Evolutionary conservation across 139 green algal genomes (phyloP).

Genomic region (Pseudopediastrum boryanum): DNA sequence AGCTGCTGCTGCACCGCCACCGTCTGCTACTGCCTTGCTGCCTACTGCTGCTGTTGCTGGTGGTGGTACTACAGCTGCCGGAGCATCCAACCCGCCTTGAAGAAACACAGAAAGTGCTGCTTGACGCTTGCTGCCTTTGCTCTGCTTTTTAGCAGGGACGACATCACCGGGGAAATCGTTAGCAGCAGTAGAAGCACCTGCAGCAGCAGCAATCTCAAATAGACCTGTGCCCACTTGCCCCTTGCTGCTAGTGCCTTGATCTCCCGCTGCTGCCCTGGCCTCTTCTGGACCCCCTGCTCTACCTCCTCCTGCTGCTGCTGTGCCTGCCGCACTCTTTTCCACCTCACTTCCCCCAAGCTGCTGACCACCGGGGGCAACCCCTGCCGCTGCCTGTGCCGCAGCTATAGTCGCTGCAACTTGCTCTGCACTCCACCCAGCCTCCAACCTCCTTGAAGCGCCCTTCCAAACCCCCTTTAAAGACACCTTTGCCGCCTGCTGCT

Average conservation of each 20-base stretch:
- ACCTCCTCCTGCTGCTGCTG: not conserved
- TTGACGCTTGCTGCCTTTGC: not conserved
- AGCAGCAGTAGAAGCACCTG: constrained; percentile 29
- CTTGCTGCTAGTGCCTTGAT: not conserved
- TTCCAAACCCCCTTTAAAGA: constrained; percentile 48
- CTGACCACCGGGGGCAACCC: not conserved
- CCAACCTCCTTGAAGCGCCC: constrained; percentile 51
- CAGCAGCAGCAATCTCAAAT: not conserved
- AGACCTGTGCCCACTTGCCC: not conserved
- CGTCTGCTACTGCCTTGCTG: constrained; percentile 20
- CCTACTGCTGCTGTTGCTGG: constrained; percentile 12
- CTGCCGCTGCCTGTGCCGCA: not conserved
- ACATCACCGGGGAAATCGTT: not conserved
- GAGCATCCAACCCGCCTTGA: not conserved
- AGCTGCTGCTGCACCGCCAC: not conserved
- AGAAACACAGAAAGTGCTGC: too few relatives aligned
- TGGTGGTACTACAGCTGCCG: not conserved
- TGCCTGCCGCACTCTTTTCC: constrained; percentile 4
- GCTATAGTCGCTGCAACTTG: constrained; percentile 34
- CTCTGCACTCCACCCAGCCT: not conserved
- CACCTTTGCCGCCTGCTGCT: constrained; percentile 83
- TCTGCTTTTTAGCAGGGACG: not conserved
- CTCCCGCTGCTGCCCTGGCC: not conserved
- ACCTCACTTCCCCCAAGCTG: not conserved
- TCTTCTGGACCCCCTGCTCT: not conserved